Conservation (phyloP, 306 rosid genomes). For the Carpinus viminea region DNA sequence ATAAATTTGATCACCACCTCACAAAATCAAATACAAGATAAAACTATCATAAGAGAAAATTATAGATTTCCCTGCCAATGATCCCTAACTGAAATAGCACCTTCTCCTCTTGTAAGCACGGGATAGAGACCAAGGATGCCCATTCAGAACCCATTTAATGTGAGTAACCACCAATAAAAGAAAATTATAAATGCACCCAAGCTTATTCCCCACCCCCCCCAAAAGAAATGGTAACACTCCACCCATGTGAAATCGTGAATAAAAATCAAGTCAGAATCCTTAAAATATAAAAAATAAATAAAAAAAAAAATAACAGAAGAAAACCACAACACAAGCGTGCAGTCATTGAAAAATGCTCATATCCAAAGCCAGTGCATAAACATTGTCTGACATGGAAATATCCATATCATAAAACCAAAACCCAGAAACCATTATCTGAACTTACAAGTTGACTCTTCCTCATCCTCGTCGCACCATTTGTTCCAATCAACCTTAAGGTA, state of each 20-base stretch:
- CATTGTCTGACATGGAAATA: not conserved
- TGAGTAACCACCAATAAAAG: too few relatives aligned
- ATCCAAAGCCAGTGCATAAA: not conserved
- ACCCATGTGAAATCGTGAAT: not conserved
- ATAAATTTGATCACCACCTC: not conserved
- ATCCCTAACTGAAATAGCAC: not conserved
- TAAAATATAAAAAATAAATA: too few relatives aligned
- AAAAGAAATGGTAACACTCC: not conserved
- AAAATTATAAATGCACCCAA: too few relatives aligned
- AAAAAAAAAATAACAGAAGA: not conserved
- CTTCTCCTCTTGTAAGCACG: not conserved
- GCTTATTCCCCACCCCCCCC: not conserved
- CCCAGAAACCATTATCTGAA: constrained; percentile 11
- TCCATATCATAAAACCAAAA: constrained; percentile 9
- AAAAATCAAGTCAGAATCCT: too few relatives aligned
- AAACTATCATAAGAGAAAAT: not conserved
- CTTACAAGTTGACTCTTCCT: constrained; percentile 65
- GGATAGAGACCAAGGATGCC: too few relatives aligned
- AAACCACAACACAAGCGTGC: not conserved
- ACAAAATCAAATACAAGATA: not conserved
- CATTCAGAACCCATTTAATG: too few relatives aligned
- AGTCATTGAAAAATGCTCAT: not conserved
- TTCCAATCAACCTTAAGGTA: constrained; percentile 87
- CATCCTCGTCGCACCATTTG: constrained; percentile 86
- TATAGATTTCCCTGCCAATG: not conserved